Evolutionary conservation across 805 yeast genomes (phyloP).

Genomic region (Cephaloascus albidus): DNA sequence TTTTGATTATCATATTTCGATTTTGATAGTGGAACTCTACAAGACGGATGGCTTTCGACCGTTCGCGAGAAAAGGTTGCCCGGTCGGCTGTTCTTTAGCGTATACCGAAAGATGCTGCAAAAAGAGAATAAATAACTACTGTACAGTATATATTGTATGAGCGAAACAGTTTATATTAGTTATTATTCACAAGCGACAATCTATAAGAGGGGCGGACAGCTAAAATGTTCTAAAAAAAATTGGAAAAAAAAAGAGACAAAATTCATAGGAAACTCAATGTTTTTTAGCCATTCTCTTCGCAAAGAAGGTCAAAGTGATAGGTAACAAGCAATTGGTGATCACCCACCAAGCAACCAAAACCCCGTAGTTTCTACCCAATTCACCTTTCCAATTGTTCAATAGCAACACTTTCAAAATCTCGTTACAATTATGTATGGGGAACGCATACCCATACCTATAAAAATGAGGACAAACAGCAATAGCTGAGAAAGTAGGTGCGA

Average conservation of each 20-base stretch:
- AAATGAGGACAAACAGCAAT: slow-evolving; percentile 20
- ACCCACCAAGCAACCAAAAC: slow-evolving; percentile 24
- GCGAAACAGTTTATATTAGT: too few species aligned
- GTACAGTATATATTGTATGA: too few species aligned
- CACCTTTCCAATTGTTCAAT: slow-evolving; percentile 24
- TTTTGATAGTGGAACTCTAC: not conserved
- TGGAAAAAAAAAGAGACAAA: too few species aligned
- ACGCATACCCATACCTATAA: slow-evolving; percentile 23
- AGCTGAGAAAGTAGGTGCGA: slow-evolving; percentile 26
- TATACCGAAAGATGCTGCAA: too few species aligned
- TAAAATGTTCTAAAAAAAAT: too few species aligned
- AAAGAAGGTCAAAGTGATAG: slow-evolving; percentile 14
- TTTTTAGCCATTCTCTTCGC: slow-evolving; percentile 2
- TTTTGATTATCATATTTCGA: not conserved
- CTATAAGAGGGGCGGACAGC: too few species aligned
- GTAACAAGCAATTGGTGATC: slow-evolving; percentile 11
- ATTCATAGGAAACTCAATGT: too few species aligned
- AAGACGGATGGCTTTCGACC: slow-evolving; percentile 1
- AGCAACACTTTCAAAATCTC: slow-evolving; percentile 27
- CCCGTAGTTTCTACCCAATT: slow-evolving; percentile 25
- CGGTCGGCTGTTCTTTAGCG: too few species aligned
- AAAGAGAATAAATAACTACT: too few species aligned
- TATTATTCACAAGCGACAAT: too few species aligned
- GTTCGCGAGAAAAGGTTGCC: too few species aligned
- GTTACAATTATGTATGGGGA: slow-evolving; percentile 27